Conservation (phyloP, 1,284 basidiomycete species). For the Melampsora abietis-canadensis region DNA sequence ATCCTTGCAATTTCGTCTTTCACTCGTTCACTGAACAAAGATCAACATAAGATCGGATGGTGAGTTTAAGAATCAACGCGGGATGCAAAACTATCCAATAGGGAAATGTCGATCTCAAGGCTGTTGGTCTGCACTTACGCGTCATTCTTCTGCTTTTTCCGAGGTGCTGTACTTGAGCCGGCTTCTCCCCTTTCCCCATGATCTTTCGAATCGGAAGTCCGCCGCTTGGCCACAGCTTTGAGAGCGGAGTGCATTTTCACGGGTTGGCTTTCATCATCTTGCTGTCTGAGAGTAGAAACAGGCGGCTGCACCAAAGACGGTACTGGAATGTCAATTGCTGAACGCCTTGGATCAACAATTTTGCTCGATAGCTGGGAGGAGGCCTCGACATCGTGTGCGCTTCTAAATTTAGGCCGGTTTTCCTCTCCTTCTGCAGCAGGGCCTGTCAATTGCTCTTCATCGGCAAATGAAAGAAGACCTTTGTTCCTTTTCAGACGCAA, state of each 20-base stretch:
- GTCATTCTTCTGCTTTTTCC: constrained; percentile 13
- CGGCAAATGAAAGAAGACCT: constrained; percentile 80
- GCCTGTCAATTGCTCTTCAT: constrained; percentile 61
- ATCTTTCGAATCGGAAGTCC: not conserved
- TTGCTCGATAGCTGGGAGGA: constrained; percentile 59
- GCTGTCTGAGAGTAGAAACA: constrained; percentile 46
- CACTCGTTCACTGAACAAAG: constrained; percentile 60
- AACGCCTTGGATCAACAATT: constrained; percentile 46
- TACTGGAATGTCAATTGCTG: constrained; percentile 39
- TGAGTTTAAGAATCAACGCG: constrained; percentile 46
- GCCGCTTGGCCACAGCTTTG: constrained; percentile 8
- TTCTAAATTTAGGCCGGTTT: constrained; percentile 28
- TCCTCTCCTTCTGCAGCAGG: constrained; percentile 65
- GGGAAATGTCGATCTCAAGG: not conserved
- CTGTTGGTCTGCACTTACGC: not conserved
- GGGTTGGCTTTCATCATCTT: constrained; percentile 59
- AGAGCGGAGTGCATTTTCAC: constrained; percentile 63
- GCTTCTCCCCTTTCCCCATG: not conserved
- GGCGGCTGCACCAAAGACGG: not conserved
- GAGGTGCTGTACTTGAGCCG: not conserved
- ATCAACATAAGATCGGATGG: not conserved
- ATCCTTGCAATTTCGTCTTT: constrained; percentile 78
- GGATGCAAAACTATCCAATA: constrained; percentile 60
- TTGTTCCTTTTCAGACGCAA: constrained; percentile 65
- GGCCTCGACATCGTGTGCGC: constrained; percentile 70